Evolutionary conservation across 371 early-diverging fungal species (phyloP), one percentile per base, ranked within the genome.

Genomic region (Mortierella sp.): DNA sequence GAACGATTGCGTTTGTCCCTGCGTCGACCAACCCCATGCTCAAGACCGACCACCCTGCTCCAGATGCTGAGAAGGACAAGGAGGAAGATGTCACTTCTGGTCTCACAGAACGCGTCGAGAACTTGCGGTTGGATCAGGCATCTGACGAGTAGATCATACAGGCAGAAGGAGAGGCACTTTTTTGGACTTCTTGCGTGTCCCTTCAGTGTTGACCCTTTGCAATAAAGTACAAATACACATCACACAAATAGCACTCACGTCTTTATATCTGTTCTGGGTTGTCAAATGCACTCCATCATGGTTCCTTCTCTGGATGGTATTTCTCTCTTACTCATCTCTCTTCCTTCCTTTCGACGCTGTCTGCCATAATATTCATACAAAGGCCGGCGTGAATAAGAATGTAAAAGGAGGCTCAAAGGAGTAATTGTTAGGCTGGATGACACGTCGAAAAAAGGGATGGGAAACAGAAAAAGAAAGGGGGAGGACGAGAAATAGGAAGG

Each of bases 1-100:
- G 78, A 2, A 73, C 72, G 46, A 74, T 81, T 32, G 60, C 77
- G 14, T 81, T 81, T 44, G 77, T 81, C 18, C 82, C 81, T 60
- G 81, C 81, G 4, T 81, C 81, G 18, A 76, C 56, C 51, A 81
- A 77, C 38, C 29, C 77, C 1, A 35, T 41, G 51, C 76, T 76
- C 77, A 76, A 72, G 27, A n/a, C 72, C 21, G 70, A 58, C 14
- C 44, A 44, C 24, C 35, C 54, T 49, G 72, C 72, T 72, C 41
- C 51, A 16, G 27, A 32, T 2, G 46, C 4, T 1, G 43, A 68
- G 58, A 68, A 43, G 41, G 29, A 11, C 60, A 11, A 56, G 14
- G 71, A 44, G 14, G 71, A 73, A 2, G 74, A 74, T 56, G 35
- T n/a, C 16, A 43, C 70, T 41, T 14, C 6, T 11, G 71, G 14